Percentiles rank a stretch among this genome's conserved stretches.
phyloP scores from a whole-genome alignment of 345 rosid species.

The Mangifera indica region DNA sequence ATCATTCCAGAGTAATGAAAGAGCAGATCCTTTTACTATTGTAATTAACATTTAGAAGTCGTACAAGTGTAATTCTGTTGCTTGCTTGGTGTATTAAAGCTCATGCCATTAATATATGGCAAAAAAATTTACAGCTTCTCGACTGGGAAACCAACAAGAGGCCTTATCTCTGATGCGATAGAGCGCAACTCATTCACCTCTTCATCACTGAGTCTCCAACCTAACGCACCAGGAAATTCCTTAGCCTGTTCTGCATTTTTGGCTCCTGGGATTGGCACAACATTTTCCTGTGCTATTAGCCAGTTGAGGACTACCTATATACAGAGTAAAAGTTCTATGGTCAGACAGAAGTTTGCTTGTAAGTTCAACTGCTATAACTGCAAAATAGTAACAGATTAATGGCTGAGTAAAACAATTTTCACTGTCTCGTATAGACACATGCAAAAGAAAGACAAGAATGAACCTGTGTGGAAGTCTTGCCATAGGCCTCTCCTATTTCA shows the following conservation, averaged over 20 bases:
- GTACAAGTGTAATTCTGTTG: background rate
- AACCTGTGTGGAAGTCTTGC: slow-evolving; percentile 85
- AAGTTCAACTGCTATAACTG: background rate
- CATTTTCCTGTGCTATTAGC: slow-evolving; percentile 87
- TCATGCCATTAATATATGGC: background rate
- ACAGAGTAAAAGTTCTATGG: slow-evolving; percentile 1
- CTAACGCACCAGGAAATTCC: slow-evolving; percentile 82
- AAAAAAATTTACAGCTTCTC: slow-evolving; percentile 46
- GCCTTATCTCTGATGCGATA: slow-evolving; percentile 54
- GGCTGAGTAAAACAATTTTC: background rate
- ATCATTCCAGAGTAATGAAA: too few relatives aligned
- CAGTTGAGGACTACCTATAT: slow-evolving; percentile 82
- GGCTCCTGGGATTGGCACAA: slow-evolving; percentile 96
- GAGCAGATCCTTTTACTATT: too few relatives aligned
- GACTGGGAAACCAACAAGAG: slow-evolving; percentile 73
- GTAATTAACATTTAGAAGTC: background rate
- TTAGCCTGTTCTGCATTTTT: slow-evolving; percentile 71
- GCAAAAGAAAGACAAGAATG: slow-evolving; percentile 12
- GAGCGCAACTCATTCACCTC: slow-evolving; percentile 80
- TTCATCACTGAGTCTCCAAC: slow-evolving; percentile 66
- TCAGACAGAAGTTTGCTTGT: background rate
- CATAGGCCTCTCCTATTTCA: slow-evolving; percentile 62
- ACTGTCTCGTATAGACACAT: background rate
- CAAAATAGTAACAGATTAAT: too few relatives aligned
- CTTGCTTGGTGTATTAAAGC: background rate